A percentile compares a stretch with the other conserved stretches of the same genome.
Conservation (phyloP, 768 basidiomycete species). For the Boletus pseudopeckii region DNA sequence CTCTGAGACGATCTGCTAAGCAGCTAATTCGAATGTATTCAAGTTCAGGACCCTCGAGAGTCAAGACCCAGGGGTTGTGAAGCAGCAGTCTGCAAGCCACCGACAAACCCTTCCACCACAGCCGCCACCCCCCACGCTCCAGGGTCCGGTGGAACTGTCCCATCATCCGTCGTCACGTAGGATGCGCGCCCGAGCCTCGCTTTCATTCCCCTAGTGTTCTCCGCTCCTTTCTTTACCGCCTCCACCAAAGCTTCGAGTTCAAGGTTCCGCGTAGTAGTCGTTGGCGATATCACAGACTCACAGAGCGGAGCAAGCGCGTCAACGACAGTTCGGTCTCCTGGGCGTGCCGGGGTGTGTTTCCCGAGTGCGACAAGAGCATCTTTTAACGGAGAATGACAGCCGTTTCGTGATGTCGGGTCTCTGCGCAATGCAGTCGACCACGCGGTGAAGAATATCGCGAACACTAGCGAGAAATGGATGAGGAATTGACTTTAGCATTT, state of each 20-base stretch:
- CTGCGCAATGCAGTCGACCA: conserved; percentile 25
- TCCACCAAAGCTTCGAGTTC: conserved; percentile 18
- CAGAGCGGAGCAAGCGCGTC: conserved; percentile 52
- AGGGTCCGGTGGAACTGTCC: conserved; percentile 46
- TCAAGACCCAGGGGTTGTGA: not conserved
- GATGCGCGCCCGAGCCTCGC: conserved; percentile 49
- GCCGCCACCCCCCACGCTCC: conserved; percentile 52
- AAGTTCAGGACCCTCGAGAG: not conserved
- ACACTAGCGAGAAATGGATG: conserved; percentile 28
- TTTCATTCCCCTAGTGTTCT: conserved; percentile 44
- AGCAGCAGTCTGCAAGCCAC: conserved; percentile 4
- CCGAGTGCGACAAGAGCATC: conserved; percentile 31
- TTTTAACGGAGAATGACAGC: conserved; percentile 14
- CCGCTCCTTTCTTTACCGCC: conserved; percentile 42
- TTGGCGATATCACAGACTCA: conserved; percentile 9
- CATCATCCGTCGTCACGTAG: conserved; percentile 38
- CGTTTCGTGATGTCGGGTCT: not conserved
- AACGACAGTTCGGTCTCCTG: conserved; percentile 55
- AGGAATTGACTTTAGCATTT: not conserved
- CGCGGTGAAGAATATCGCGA: conserved; percentile 43
- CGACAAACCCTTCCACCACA: conserved; percentile 38
- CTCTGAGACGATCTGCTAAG: too few species aligned
- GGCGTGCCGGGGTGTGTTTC: conserved; percentile 48
- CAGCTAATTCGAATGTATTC: not conserved
- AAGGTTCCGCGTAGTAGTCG: not conserved